These are phyloP conservation scores for Ophiocordyceps camponoti-rufipedis DNA, from an alignment of 2,329 filamentous ascomycete genomes.

Conservation along the genomic window DNA sequence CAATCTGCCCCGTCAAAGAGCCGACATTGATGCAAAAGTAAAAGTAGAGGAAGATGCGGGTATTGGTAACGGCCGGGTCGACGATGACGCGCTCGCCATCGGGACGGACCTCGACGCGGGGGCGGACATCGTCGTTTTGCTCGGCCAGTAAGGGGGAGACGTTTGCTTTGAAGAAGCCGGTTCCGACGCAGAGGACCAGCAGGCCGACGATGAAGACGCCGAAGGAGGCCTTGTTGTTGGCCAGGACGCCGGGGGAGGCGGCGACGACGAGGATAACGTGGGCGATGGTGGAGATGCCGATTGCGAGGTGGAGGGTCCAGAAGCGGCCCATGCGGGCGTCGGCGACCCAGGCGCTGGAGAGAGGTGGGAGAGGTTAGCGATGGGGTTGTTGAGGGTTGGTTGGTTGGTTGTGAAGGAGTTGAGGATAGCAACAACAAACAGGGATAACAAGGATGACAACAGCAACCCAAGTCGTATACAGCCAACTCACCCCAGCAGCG, in stretches of 20 bases:
- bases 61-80: conserved; percentile 49
- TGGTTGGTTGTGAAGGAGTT: no score
- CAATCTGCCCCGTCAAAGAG: conserved; percentile 33
- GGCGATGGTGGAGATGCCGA: conserved; percentile 44
- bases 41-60: conserved; percentile 49
- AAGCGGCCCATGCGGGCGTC: conserved; percentile 59
- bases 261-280: conserved; percentile 49
- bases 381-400: no score
- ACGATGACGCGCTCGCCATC: conserved; percentile 51
- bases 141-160: conserved; percentile 56
- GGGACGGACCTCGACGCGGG: conserved; percentile 31
- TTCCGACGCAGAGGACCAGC: conserved; percentile 38
- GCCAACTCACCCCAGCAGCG: conserved; percentile 33
- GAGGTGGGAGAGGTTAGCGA: neutral
- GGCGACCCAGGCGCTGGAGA: conserved; percentile 28
- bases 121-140: conserved; percentile 42
- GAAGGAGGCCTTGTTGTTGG: conserved; percentile 36
- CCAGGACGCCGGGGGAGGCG: conserved; percentile 43
- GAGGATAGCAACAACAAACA: no score
- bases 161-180: conserved; percentile 69
- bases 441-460: no score
- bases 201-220: conserved; percentile 53
- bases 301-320: conserved; percentile 52
- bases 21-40: conserved; percentile 42
- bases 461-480: no score